These are phyloP conservation scores for Adansonia gregorii DNA, from an alignment of 441 rosid species.

Conservation along the genomic window DNA sequence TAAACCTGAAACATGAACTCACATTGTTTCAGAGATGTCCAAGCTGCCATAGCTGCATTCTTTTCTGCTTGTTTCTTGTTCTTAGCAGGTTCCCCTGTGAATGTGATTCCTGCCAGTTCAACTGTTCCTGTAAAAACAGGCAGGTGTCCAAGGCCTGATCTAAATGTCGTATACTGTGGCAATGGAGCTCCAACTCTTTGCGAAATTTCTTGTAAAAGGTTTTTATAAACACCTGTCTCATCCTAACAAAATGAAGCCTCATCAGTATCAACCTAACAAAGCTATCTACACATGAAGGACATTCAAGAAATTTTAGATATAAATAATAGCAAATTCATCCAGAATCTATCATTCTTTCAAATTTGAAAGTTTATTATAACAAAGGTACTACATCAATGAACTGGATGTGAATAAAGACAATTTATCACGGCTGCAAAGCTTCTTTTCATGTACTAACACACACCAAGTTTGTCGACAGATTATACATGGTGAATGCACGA, in stretches of 20 bases:
- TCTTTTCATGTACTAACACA: no score
- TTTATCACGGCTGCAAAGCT: no score
- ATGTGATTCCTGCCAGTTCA: conserved; percentile 80
- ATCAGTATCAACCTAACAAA: conserved; percentile 29
- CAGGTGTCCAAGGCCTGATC: conserved; percentile 95
- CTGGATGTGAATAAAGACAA: no score
- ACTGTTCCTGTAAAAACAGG: conserved; percentile 94
- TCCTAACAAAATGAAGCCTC: conserved; percentile 51
- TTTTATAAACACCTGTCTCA: conserved; percentile 98
- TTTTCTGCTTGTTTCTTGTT: conserved; percentile 97
- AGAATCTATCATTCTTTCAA: no score
- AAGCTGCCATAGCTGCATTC: conserved; percentile 98
- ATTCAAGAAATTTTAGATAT: no score
- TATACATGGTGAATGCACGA: no score
- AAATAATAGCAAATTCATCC: no score
- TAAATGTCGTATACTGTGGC: conserved; percentile 80
- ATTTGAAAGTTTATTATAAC: no score
- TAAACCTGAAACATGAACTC: conserved; percentile 35
- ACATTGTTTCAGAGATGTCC: conserved; percentile 91
- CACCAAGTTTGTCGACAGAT: no score
- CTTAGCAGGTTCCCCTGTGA: conserved; percentile 91
- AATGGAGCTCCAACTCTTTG: conserved; percentile 94
- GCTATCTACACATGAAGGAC: no score
- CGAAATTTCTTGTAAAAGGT: conserved; percentile 91
- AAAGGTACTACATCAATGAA: no score